Conservation (phyloP, 176 grass and related monocot species). For the Ensete ventricosum region DNA sequence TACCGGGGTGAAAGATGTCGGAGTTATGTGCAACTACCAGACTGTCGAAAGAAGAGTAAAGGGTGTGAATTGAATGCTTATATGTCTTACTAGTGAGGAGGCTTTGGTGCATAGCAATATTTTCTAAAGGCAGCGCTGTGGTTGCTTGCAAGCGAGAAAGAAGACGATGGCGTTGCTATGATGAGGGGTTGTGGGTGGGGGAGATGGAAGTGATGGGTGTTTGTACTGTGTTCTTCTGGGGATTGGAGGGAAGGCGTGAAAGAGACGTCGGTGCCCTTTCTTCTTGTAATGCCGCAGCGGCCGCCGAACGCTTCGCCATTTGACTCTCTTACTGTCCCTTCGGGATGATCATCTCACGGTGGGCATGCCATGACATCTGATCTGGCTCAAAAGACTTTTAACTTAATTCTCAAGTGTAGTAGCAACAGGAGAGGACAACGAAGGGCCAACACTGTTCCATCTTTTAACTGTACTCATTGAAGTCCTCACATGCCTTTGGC, state of each 20-base stretch:
- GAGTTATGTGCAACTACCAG: no score
- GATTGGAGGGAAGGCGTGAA: slow-evolving; percentile 14
- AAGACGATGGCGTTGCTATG: not conserved
- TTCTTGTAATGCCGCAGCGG: slow-evolving; percentile 13
- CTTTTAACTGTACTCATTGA: no score
- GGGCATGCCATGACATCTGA: no score
- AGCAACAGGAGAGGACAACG: no score
- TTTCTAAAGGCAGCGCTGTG: no score
- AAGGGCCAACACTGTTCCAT: no score
- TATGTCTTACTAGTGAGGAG: no score
- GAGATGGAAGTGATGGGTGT: not conserved
- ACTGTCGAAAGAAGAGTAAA: not conserved
- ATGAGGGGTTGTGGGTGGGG: no score
- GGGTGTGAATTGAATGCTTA: not conserved
- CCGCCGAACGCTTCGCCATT: slow-evolving; percentile 21
- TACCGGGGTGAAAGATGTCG: no score
- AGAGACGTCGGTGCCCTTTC: not conserved
- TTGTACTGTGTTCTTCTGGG: slow-evolving; percentile 15
- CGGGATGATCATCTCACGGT: not conserved
- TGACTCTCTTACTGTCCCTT: slow-evolving; percentile 22
- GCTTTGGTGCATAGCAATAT: not conserved
- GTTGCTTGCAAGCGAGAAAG: slow-evolving; percentile 37
- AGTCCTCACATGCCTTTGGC: no score
- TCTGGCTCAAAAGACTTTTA: no score
- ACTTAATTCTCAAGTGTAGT: no score